Evolutionary conservation across 305 asterid species (phyloP), one percentile per base, ranked within the genome.

Genomic region (Fraxinus latifolia): DNA sequence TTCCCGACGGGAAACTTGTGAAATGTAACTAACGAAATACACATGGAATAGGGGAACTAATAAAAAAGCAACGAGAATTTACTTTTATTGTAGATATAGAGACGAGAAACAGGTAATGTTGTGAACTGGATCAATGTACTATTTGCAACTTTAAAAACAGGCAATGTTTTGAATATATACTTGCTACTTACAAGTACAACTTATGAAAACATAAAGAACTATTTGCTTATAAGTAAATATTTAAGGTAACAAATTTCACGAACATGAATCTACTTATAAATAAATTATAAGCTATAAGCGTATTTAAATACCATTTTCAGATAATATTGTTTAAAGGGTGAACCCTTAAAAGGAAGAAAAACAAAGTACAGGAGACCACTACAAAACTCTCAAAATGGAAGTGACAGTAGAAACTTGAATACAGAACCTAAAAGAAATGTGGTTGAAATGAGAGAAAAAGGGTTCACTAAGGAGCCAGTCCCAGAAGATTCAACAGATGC

Each of bases 381-480:
- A 79, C 50, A 83, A 44, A 55, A 55, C 27, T 55, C 27, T 80
- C 80, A 90, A 72, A 83, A 42, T 27, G 53, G 78, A 68, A 82
- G n/a, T 12, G 85, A 74, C 60, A 80, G 27, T 60, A 74, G 74
- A 65, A 80, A 70, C 85, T 80, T 86, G 77, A 85, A 70, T 77
- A 60, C 25, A 14, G 89, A 75, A 70, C 89, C 88, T 21, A 91
- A 74, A 31, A 91, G 15, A 65, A 91, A 71, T 81, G 86, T 37
- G 36, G 82, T 17, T 0, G 84, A 91, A 50, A 88, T 84, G 79
- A 85, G 77, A 37, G 83, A 77, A 3, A 81, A 53, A 62, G 83
- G 90, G 78, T 84, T 85, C 82, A 58, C 82, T 83, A 88, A 81
- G 4, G 88, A 88, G 89, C 82, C 75, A 82, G 95, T 84, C 15